A percentile compares a stretch with the other conserved stretches of the same genome.
Evolutionary conservation across 2,329 filamentous ascomycete species (phyloP).

Genomic region (Pseudogymnoascus sp.): DNA sequence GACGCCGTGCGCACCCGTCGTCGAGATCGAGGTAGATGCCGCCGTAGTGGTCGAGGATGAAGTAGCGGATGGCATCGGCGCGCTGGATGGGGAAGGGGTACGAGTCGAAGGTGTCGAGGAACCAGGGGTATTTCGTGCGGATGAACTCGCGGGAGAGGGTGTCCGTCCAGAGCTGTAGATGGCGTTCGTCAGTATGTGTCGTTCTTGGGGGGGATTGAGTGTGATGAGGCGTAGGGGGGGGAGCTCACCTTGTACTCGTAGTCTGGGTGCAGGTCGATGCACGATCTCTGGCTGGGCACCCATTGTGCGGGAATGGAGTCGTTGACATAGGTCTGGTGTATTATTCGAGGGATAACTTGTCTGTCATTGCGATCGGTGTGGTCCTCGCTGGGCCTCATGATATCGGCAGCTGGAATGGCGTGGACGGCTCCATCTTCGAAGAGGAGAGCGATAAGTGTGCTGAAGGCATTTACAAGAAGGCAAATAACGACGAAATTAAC

Average conservation of each 20-base stretch:
- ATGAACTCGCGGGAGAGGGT: slow-evolving; percentile 63
- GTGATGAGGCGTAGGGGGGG: neutral
- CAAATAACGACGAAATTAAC: slow-evolving; percentile 55
- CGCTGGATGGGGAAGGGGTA: slow-evolving; percentile 70
- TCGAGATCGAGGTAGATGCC: slow-evolving; percentile 78
- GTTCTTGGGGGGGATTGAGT: neutral
- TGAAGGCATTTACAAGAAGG: slow-evolving; percentile 58
- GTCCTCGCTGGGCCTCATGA: slow-evolving; percentile 55
- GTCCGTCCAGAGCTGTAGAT: slow-evolving; percentile 65
- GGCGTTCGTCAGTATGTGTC: neutral
- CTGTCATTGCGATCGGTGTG: slow-evolving; percentile 43
- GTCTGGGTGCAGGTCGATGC: slow-evolving; percentile 57
- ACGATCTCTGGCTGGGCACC: slow-evolving; percentile 58
- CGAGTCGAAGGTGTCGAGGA: slow-evolving; percentile 62
- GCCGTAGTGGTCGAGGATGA: slow-evolving; percentile 66
- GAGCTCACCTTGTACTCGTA: slow-evolving; percentile 60
- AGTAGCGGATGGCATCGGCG: slow-evolving; percentile 72
- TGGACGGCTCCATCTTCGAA: slow-evolving; percentile 58
- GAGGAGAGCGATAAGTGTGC: slow-evolving; percentile 61
- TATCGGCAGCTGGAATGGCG: slow-evolving; percentile 56
- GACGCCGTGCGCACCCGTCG: slow-evolving; percentile 28
- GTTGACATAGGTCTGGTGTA: slow-evolving; percentile 70
- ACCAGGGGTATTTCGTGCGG: slow-evolving; percentile 66
- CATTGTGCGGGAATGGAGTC: slow-evolving; percentile 57
- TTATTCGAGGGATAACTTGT: slow-evolving; percentile 65